Base-by-base conservation (phyloP, 208 protist genomes). In the Porcisia deanei region DNA sequence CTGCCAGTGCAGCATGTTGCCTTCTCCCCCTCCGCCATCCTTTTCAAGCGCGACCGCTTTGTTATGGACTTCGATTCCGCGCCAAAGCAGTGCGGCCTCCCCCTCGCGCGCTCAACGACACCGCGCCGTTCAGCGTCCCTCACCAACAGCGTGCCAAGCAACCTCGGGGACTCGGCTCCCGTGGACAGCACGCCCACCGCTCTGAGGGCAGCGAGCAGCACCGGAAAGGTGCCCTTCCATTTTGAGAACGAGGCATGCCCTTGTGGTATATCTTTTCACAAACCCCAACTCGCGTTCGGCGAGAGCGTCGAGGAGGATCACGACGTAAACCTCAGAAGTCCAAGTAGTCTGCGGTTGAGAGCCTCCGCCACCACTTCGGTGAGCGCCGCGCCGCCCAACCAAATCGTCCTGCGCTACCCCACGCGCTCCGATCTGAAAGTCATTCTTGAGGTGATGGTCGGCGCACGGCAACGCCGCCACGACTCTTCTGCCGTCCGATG, bases 401-500 rank as follows among this genome's bases (percentile, higher is more conserved):
- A 80, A 47, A 79, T 92, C 25, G 47, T 81, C 25, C 69, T 94
- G 39, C 71, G 83, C 45, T 95, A 83, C 80, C 91, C 91, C 4
- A 87, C 71, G 12, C 83, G 85, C 4, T 61, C 30, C 8, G 87
- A 88, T 55, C 75, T 95, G 22, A 92, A 83, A 49, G 86, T 88
- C 16, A 82, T 91, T 37, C 77, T 96, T n/a, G 83, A 92, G 47
- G 84, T 94, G 14, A 68, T 82, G 49, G 71, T 93, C 39, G 83
- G 85, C 54, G 82, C 89, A 57, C 81, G 88, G 1, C 76, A 91
- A 78, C 85, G 84, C 2, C 82, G 83, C 55, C 61, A 79, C 39
- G 78, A 85, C 60, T 91, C 85, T 25, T 70, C 83, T n/a, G 85
- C 81, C 22, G 78, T 85, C 49, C 91, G 86, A 43, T 95, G 91